These are phyloP conservation scores for Dicorynia guianensis DNA, from an alignment of 306 rosid genomes.

Conservation along the genomic window DNA sequence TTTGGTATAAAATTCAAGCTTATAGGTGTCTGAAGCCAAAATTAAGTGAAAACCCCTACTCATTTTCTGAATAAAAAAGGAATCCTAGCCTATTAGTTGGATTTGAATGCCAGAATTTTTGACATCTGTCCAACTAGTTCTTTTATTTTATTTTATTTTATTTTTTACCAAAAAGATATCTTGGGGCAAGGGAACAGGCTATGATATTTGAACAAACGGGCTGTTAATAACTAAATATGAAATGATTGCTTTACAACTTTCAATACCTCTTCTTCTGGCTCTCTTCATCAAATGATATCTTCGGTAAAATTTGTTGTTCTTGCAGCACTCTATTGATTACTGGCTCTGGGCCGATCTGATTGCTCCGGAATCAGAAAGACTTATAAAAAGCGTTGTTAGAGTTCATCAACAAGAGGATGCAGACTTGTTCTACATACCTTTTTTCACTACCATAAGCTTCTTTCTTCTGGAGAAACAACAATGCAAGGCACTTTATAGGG, in stretches of 20 bases:
- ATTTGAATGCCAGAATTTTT: not conserved
- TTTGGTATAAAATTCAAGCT: not conserved
- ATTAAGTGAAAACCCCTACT: not conserved
- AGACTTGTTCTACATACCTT: slow-evolving; percentile 88
- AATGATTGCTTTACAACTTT: not conserved
- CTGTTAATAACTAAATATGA: not conserved
- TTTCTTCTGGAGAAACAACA: slow-evolving; percentile 92
- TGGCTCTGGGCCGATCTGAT: slow-evolving; percentile 97
- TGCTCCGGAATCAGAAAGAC: slow-evolving; percentile 78
- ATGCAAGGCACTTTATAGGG: slow-evolving; percentile 99
- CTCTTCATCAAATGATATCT: not conserved
- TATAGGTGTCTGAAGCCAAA: not conserved
- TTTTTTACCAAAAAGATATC: not conserved
- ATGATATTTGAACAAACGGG: no score
- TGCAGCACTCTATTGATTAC: slow-evolving; percentile 91
- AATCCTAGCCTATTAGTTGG: not conserved
- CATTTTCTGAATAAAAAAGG: not conserved
- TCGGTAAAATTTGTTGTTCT: not conserved
- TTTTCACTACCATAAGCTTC: slow-evolving; percentile 96
- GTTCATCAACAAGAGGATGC: slow-evolving; percentile 86
- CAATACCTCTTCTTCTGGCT: not conserved
- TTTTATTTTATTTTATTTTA: no score
- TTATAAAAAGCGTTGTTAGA: slow-evolving; percentile 71
- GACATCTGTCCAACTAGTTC: not conserved
- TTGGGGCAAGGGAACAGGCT: not conserved